Evolutionary conservation across 2,329 filamentous ascomycete genomes (phyloP).

Genomic region (Lecanosticta acicola): DNA sequence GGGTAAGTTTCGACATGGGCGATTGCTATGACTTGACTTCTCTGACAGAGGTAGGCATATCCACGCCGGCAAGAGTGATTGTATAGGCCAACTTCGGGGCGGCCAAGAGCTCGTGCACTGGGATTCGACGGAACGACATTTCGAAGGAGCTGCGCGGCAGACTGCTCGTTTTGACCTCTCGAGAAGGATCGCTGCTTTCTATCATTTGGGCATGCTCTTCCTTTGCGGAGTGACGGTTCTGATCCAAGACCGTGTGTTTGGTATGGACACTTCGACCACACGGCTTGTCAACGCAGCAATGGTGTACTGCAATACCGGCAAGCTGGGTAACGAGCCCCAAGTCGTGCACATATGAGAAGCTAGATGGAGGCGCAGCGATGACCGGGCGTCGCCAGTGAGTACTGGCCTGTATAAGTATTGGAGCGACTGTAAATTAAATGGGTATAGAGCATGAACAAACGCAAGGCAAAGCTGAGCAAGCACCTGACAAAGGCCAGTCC

Average conservation of each 20-base stretch:
- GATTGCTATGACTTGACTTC: not conserved
- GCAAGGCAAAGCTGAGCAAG: too few relatives aligned
- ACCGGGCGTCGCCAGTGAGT: not conserved
- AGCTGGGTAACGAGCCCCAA: slow-evolving; percentile 44
- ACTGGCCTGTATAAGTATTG: not conserved
- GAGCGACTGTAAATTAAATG: not conserved
- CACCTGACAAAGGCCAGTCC: too few relatives aligned
- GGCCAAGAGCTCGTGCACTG: slow-evolving; percentile 67
- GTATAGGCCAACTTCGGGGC: slow-evolving; percentile 35
- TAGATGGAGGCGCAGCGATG: not conserved
- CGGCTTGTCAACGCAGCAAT: slow-evolving; percentile 59
- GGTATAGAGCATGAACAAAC: not conserved
- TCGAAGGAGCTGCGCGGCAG: slow-evolving; percentile 57
- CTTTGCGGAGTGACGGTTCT: slow-evolving; percentile 42
- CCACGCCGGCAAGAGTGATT: slow-evolving; percentile 54
- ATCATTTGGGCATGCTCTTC: slow-evolving; percentile 47
- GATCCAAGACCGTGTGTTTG: slow-evolving; percentile 32
- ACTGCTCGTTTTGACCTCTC: slow-evolving; percentile 32
- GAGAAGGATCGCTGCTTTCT: slow-evolving; percentile 41
- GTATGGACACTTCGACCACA: slow-evolving; percentile 32
- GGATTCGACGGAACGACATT: slow-evolving; percentile 65
- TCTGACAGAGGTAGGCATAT: slow-evolving; percentile 49
- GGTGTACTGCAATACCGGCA: slow-evolving; percentile 45
- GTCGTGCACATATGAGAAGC: slow-evolving; percentile 28
- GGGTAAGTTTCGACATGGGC: slow-evolving; percentile 43